phyloP scores from a whole-genome alignment of 1,139 yeast genomes.

The Scheffersomyces illinoinensis region DNA sequence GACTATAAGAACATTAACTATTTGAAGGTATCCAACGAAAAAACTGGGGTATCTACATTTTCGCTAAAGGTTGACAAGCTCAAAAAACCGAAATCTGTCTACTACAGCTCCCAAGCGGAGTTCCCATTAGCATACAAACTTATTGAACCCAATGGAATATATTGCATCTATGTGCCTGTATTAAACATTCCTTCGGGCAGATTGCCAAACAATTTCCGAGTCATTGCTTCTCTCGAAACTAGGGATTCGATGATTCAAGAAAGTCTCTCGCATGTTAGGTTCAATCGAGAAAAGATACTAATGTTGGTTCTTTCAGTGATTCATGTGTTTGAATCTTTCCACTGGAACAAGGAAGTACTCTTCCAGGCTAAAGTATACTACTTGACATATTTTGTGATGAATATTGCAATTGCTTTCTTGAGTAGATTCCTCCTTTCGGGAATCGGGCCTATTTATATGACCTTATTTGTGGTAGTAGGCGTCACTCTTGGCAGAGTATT shows the following conservation, averaged over 20 bases:
- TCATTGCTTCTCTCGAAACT: not conserved
- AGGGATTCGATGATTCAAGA: not conserved
- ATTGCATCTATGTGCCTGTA: not conserved
- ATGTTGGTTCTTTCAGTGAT: not conserved
- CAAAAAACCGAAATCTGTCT: not conserved
- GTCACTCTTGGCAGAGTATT: not conserved
- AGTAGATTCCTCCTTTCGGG: not conserved
- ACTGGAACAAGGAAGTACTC: not conserved
- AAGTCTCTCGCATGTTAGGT: not conserved
- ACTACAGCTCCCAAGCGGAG: not conserved
- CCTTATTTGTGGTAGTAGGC: not conserved
- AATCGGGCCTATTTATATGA: not conserved
- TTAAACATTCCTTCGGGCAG: not conserved
- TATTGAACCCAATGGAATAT: not conserved
- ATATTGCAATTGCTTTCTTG: not conserved
- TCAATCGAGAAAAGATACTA: not conserved
- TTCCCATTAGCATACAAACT: not conserved
- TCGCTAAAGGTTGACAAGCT: not conserved
- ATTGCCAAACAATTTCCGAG: not conserved
- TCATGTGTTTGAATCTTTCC: not conserved
- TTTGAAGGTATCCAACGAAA: not conserved
- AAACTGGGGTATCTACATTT: not conserved
- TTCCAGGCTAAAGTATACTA: not conserved
- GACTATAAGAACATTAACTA: not conserved
- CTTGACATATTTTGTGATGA: not conserved